A percentile compares a stretch with the other conserved stretches of the same genome.
Evolutionary conservation across 345 rosid species (phyloP).

Genomic region (Fremontodendron californicum): DNA sequence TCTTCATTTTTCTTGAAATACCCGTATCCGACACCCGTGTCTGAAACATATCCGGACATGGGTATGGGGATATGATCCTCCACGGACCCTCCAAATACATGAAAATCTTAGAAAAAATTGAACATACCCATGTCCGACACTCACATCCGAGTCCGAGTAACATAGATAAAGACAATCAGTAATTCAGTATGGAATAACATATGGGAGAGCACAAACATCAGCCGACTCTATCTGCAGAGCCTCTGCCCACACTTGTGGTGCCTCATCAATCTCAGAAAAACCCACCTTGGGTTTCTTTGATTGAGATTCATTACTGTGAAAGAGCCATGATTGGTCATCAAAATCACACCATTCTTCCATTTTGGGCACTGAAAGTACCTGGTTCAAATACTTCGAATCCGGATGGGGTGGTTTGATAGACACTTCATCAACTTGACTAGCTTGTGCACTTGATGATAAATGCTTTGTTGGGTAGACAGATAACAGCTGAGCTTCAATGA

Average conservation of each 20-base stretch:
- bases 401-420: constrained; percentile 59
- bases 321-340: constrained; percentile 69
- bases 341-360: constrained; percentile 47
- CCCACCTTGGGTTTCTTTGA: constrained; percentile 34
- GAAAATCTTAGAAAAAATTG: too few relatives aligned
- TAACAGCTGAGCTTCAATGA: constrained; percentile 26
- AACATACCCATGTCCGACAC: too few relatives aligned
- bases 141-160: too few relatives aligned
- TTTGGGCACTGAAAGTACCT: constrained; percentile 53
- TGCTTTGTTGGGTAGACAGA: constrained; percentile 30
- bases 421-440: constrained; percentile 34
- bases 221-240: constrained; percentile 58
- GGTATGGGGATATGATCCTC: too few relatives aligned
- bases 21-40: too few relatives aligned
- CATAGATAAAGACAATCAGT: too few relatives aligned
- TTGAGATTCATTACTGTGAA: constrained; percentile 21
- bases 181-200: constrained; percentile 70
- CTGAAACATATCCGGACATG: too few relatives aligned
- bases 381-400: constrained; percentile 53
- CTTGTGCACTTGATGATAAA: constrained; percentile 23
- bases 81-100: too few relatives aligned
- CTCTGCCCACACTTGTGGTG: constrained; percentile 63
- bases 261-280: constrained; percentile 25
- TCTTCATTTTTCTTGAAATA: too few relatives aligned
- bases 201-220: constrained; percentile 65